Evolutionary conservation across 129 eudicot species (phyloP), one percentile per base, ranked within the genome.

Genomic region (Tagetes erecta): DNA sequence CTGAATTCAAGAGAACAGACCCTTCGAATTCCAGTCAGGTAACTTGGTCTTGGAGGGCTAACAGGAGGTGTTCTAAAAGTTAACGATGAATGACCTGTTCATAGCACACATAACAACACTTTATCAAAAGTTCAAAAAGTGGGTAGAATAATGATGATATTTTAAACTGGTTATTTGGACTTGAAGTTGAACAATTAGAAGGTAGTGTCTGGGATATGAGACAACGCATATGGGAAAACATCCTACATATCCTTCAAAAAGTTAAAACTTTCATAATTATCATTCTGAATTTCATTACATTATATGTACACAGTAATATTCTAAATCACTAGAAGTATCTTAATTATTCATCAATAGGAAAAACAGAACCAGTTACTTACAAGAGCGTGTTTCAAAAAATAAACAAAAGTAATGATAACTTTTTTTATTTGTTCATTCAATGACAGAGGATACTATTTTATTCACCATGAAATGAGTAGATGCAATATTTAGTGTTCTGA

Each of bases 61-160:
- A 94, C 99, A 39, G 99, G 99, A 49, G 97, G 99, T 58, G 97
- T 94, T 82, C 99, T 85, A 73, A 94, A 94, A 20, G 99, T 72
- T 53, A 82, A 72, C 42, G 96, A 84, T 58, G 84, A 57, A 82
- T 82, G 91, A 38, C 92, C 96, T 85, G 85, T 84, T 59, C 77
- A 78, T 41, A 82, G 67, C 49, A 40, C 13, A 64, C 5, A 36
- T 35, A 62, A 11, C 27, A 36, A 12, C 0, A 62, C 4, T 36
- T 35, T 35, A 36, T 62, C 4, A 36, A 3, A 6, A 57, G 9
- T 0, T 30, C 3, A 31, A n/a, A 2, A 58, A 58, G 64, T 58
- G 14, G 14, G n/a, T 3, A 58, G 38, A 58, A 58, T 1, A 58
- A 58, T 35, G 8, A 20, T 13, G 64, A 33, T 58, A 31, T 58